Conservation (phyloP, 371 early-diverging fungal genomes). For the Circinella umbellata region DNA sequence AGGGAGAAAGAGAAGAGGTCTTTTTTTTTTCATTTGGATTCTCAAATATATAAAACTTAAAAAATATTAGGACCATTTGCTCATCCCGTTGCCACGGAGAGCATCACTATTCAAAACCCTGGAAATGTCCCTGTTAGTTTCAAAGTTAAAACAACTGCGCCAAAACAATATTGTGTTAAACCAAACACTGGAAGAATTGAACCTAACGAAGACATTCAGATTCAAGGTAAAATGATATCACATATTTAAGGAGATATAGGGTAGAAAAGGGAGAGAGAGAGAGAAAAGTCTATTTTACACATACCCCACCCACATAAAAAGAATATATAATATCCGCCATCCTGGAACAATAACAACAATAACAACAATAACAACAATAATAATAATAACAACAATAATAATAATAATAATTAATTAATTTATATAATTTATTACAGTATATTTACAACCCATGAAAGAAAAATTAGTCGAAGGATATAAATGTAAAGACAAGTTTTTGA, state of each 20-base stretch:
- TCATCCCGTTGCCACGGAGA: slow-evolving; percentile 50
- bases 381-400: too few relatives aligned
- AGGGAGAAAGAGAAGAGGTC: background rate
- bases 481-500: slow-evolving; percentile 94
- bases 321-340: too few relatives aligned
- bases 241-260: too few relatives aligned
- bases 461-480: slow-evolving; percentile 79
- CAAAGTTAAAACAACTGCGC: slow-evolving; percentile 95
- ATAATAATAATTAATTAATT: too few relatives aligned
- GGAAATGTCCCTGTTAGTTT: slow-evolving; percentile 69
- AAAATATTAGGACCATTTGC: slow-evolving; percentile 68
- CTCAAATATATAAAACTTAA: background rate
- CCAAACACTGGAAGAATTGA: slow-evolving; percentile 85
- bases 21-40: too few relatives aligned
- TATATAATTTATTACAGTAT: slow-evolving; percentile 50
- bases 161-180: slow-evolving; percentile 89
- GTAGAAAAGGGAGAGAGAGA: too few relatives aligned
- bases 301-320: too few relatives aligned
- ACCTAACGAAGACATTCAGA: slow-evolving; percentile 60
- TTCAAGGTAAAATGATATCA: slow-evolving; percentile 59
- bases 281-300: too few relatives aligned
- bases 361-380: too few relatives aligned
- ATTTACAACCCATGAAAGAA: slow-evolving; percentile 89
- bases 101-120: slow-evolving; percentile 62
- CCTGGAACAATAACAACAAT: too few relatives aligned